phyloP scores from a whole-genome alignment of 2,329 filamentous ascomycete species.

The Epichloe scottii region DNA sequence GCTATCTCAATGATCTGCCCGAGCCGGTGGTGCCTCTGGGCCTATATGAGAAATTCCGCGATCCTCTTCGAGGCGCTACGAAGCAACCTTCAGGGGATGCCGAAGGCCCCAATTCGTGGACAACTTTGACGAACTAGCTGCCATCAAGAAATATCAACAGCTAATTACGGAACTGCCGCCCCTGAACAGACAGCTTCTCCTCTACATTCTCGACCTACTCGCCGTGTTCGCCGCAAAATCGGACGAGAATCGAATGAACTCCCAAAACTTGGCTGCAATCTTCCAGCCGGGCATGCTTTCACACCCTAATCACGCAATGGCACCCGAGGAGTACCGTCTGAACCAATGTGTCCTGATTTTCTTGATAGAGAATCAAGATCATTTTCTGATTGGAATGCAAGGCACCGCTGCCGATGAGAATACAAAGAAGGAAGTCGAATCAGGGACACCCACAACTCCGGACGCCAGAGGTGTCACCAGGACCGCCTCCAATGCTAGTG shows the following conservation, averaged over 20 bases:
- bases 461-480: slow-evolving; percentile 39
- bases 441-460: slow-evolving; percentile 46
- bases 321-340: slow-evolving; percentile 81
- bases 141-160: slow-evolving; percentile 73
- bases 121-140: slow-evolving; percentile 47
- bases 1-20: slow-evolving; percentile 91
- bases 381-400: slow-evolving; percentile 97
- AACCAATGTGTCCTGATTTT: slow-evolving; percentile 98
- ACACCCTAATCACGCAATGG: slow-evolving; percentile 90
- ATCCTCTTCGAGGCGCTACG: slow-evolving; percentile 60
- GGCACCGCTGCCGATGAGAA: slow-evolving; percentile 93
- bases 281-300: slow-evolving; percentile 96
- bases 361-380: slow-evolving; percentile 94
- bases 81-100: slow-evolving; percentile 61
- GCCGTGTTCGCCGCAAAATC: slow-evolving; percentile 96
- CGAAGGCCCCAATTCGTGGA: slow-evolving; percentile 58
- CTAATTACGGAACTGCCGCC: slow-evolving; percentile 89
- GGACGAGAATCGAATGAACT: slow-evolving; percentile 93
- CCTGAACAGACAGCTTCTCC: slow-evolving; percentile 80
- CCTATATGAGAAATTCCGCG: slow-evolving; percentile 82
- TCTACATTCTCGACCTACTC: slow-evolving; percentile 91
- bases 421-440: slow-evolving; percentile 50
- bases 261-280: slow-evolving; percentile 86
- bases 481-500: slow-evolving; percentile 79
- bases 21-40: slow-evolving; percentile 93